phyloP scores from a whole-genome alignment of 1,284 basidiomycete genomes.

The Sanguinoderma infundibulare region DNA sequence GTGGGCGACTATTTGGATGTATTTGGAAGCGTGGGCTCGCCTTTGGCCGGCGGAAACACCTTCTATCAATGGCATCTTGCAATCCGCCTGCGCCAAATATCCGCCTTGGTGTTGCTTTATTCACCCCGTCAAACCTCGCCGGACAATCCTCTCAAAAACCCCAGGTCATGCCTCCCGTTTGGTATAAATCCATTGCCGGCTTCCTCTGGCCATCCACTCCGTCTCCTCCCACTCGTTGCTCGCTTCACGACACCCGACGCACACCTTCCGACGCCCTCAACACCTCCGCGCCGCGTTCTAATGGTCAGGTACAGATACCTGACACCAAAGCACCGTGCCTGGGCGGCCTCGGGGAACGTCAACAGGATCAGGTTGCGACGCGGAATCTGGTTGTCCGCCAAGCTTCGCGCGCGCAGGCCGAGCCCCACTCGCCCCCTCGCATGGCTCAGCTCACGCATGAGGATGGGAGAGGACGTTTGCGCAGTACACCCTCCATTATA shows the following conservation, averaged over 20 bases:
- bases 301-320: not conserved
- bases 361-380: not conserved
- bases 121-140: slow-evolving; percentile 3
- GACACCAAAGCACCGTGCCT: slow-evolving; percentile 4
- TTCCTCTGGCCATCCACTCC: not conserved
- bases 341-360: not conserved
- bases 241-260: not conserved
- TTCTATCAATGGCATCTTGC: slow-evolving; percentile 20
- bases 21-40: slow-evolving; percentile 21
- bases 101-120: slow-evolving; percentile 24
- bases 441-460: not conserved
- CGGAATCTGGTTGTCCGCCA: slow-evolving; percentile 10
- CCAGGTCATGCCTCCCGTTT: slow-evolving; percentile 5
- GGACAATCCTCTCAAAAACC: slow-evolving; percentile 14
- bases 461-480: not conserved
- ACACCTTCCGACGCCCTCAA: not conserved
- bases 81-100: slow-evolving; percentile 14
- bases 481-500: not conserved
- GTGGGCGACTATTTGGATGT: slow-evolving; percentile 24
- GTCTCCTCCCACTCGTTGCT: not conserved
- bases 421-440: not conserved
- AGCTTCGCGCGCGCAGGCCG: slow-evolving; percentile 13
- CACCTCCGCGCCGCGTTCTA: not conserved
- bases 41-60: slow-evolving; percentile 19
- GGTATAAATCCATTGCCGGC: slow-evolving; percentile 6